Percentiles rank a stretch among this genome's conserved stretches.
phyloP scores from a whole-genome alignment of 23 red algal species.

The Gracilaria caudata region DNA sequence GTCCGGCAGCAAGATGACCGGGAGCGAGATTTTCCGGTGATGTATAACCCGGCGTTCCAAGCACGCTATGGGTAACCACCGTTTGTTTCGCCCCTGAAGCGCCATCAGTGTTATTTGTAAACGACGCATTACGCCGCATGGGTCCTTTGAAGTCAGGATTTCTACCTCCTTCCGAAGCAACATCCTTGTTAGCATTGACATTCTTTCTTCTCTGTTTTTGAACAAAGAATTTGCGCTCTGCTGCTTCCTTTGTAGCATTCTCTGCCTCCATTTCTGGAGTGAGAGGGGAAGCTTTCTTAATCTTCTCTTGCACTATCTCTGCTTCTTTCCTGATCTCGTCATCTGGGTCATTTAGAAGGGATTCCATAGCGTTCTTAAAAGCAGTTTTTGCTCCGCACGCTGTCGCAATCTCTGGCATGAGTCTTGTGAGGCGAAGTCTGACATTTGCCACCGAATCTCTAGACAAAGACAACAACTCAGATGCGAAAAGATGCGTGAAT shows the following conservation, averaged over 20 bases:
- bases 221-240: conserved; percentile 73
- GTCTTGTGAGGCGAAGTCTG: conserved; percentile 62
- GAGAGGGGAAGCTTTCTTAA: conserved; percentile 22
- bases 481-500: conserved; percentile 73
- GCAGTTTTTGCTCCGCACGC: conserved; percentile 65
- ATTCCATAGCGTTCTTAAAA: conserved; percentile 58
- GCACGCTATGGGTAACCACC: conserved; percentile 54
- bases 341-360: conserved; percentile 64
- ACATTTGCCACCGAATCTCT: conserved; percentile 78
- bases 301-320: conserved; percentile 42
- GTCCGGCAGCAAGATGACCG: conserved; percentile 41
- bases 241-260: conserved; percentile 75
- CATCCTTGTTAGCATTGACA: conserved; percentile 34
- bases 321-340: conserved; percentile 59
- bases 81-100: conserved; percentile 64
- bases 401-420: conserved; percentile 64
- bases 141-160: conserved; percentile 65
- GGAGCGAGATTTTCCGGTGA: conserved; percentile 37
- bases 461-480: conserved; percentile 65
- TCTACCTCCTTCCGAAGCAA: conserved; percentile 39
- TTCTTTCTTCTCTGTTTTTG: conserved; percentile 63
- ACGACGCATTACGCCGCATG: conserved; percentile 70
- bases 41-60: conserved; percentile 46
- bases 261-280: conserved; percentile 47
- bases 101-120: conserved; percentile 67